phyloP scores from a whole-genome alignment of 441 rosid genomes.

The Theobroma grandiflorum region DNA sequence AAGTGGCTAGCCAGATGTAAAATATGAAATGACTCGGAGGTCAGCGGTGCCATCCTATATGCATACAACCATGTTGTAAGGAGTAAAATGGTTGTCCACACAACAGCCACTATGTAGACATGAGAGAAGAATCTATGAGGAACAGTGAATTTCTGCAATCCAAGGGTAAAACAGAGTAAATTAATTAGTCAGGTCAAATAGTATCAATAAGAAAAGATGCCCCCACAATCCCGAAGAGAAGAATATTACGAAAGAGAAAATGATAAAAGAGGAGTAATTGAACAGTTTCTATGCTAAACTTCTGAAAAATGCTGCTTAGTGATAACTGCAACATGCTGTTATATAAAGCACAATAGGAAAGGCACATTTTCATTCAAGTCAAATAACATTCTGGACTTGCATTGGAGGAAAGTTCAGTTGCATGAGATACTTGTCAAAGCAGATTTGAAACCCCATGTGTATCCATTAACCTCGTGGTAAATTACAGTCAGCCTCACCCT shows the following conservation, averaged over 20 bases:
- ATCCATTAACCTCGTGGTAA: not conserved
- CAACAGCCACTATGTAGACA: slow-evolving; percentile 67
- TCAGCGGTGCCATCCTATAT: slow-evolving; percentile 44
- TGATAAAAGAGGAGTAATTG: not conserved
- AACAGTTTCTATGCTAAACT: not conserved
- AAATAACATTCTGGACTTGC: not conserved
- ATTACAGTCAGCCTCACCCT: not conserved
- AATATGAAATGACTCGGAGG: slow-evolving; percentile 44
- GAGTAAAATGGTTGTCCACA: slow-evolving; percentile 77
- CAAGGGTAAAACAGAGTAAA: not conserved
- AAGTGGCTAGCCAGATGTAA: slow-evolving; percentile 50
- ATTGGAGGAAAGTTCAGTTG: not conserved
- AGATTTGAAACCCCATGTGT: not conserved
- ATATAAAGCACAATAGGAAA: not conserved
- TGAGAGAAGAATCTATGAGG: slow-evolving; percentile 80
- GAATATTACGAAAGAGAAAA: not conserved
- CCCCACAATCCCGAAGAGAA: not conserved
- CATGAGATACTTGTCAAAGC: not conserved
- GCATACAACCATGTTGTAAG: slow-evolving; percentile 63
- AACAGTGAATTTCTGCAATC: slow-evolving; percentile 65
- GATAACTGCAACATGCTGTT: not conserved
- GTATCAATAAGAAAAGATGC: not conserved
- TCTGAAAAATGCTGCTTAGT: not conserved
- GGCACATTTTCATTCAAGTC: not conserved
- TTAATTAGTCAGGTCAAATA: slow-evolving; percentile 16